These are phyloP conservation scores for Globisporangium solare DNA, from an alignment of 352 stramenopile species.

Conservation along the genomic window DNA sequence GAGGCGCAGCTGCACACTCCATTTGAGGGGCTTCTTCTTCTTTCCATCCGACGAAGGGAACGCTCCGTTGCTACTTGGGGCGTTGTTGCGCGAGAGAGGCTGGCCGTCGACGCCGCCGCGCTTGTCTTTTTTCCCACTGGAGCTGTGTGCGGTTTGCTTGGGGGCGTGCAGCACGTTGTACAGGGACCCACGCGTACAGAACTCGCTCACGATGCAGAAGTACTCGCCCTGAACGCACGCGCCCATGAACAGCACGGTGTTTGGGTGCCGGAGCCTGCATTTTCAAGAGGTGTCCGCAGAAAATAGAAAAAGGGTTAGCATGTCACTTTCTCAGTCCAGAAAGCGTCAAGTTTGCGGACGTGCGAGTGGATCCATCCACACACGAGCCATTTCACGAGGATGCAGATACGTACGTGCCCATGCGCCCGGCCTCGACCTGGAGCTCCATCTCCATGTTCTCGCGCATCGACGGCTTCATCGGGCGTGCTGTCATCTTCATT, in stretches of 20 bases:
- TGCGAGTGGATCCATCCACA: neutral
- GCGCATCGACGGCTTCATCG: conserved; percentile 45
- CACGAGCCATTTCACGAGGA: neutral
- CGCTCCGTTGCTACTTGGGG: conserved; percentile 2
- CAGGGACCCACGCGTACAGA: conserved; percentile 92
- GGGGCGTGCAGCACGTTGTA: conserved; percentile 91
- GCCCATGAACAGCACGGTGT: conserved; percentile 98
- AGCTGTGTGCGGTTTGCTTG: conserved; percentile 16
- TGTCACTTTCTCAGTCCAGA: conserved; percentile 6
- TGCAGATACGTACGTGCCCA: conserved; percentile 47
- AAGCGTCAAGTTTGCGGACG: conserved; percentile 1
- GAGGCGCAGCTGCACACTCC: conserved; percentile 76
- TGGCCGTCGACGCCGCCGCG: conserved; percentile 8
- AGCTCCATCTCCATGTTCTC: conserved; percentile 82
- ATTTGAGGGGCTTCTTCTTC: conserved; percentile 73
- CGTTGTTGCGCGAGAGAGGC: conserved; percentile 14
- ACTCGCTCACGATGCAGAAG: conserved; percentile 96
- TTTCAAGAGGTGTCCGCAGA: neutral
- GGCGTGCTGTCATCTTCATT: conserved; percentile 72
- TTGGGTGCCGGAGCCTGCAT: conserved; percentile 93
- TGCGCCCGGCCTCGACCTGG: conserved; percentile 76
- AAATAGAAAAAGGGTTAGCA: neutral
- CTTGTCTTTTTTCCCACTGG: conserved; percentile 2
- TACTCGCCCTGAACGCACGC: conserved; percentile 94
- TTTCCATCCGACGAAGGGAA: conserved; percentile 22